Evolutionary conservation across 805 yeast genomes (phyloP), one percentile per base, ranked within the genome.

Genomic region (Cyberlindnera samutprakarnensis): DNA sequence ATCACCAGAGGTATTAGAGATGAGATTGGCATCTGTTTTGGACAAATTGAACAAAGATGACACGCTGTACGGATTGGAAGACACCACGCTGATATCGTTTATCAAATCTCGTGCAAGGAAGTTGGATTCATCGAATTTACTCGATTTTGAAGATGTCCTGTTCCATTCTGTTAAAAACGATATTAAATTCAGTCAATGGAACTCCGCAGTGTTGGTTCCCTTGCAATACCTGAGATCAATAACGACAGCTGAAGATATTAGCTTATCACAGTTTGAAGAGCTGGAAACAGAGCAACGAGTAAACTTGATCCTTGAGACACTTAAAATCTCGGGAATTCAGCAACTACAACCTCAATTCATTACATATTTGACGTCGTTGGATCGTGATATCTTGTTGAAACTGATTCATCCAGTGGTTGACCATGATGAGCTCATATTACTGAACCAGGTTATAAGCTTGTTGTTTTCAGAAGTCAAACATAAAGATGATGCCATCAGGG

Each of bases 201-300:
- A 52, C 8, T 21, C 43, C 14, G 55, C 55, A 1, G 38, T 51
- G 3, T 23, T 57, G 1, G 30, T 43, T 18, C 64, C 64, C 3
- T 44, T 54, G 31, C 39, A 49, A 13, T 54, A 53, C 38, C 31
- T 47, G 8, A 44, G 28, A 15, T 25, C 28, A 7, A 25, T 25
- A 4, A 15, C n/a, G 15, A 7, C 9, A 22, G 12, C 10, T 11
- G 28, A 15, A 25, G 20, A 25, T 13, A 17, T 15, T 13, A 6
- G 12, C 9, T 14, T 25, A 9, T 12, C 28, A 15, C 9, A n/a
- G 7, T 27, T 27, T 27, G 29, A 27, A 18, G 16, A 18, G 7
- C 22, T 27, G 14, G 22, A 27, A 12, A 13, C n/a, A 14, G 13
- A 25, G 11, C 19, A 25, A 14, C 28, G 28, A 7, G 28, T 17